Evolutionary conservation across 2,329 filamentous ascomycete species (phyloP).

Genomic region (Hypoxylon sp.): DNA sequence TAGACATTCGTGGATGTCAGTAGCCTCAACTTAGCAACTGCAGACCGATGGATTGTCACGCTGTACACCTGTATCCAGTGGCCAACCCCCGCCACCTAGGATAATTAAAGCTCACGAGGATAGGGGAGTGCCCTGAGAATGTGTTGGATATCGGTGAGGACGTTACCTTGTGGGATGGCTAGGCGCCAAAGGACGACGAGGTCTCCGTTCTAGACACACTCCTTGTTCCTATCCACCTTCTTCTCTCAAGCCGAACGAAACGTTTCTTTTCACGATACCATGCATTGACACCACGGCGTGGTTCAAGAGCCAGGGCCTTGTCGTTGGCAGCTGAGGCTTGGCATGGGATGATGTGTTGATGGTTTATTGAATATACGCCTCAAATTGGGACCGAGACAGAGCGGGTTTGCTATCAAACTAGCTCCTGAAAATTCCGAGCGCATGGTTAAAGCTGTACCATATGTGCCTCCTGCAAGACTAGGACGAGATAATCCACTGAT

Average conservation of each 20-base stretch:
- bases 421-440: neutral
- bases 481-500: neutral
- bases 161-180: neutral
- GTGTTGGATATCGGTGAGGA: neutral
- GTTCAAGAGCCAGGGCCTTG: constrained; percentile 13
- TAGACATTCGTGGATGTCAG: neutral
- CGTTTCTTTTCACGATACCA: neutral
- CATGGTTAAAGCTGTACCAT: constrained; percentile 4
- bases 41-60: constrained; percentile 2
- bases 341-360: constrained; percentile 18
- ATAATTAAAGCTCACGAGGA: neutral
- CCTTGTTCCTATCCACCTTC: constrained; percentile 2
- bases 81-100: neutral
- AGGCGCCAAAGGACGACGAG: neutral
- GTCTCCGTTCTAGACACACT: neutral
- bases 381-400: constrained; percentile 11
- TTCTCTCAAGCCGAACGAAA: neutral
- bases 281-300: constrained; percentile 18
- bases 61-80: neutral
- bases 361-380: constrained; percentile 10
- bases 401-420: neutral
- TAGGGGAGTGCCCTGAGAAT: neutral
- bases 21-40: constrained; percentile 17
- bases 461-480: constrained; percentile 1
- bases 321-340: constrained; percentile 6